Evolutionary conservation across 805 yeast genomes (phyloP).

Genomic region (Cyberlindnera maritima): DNA sequence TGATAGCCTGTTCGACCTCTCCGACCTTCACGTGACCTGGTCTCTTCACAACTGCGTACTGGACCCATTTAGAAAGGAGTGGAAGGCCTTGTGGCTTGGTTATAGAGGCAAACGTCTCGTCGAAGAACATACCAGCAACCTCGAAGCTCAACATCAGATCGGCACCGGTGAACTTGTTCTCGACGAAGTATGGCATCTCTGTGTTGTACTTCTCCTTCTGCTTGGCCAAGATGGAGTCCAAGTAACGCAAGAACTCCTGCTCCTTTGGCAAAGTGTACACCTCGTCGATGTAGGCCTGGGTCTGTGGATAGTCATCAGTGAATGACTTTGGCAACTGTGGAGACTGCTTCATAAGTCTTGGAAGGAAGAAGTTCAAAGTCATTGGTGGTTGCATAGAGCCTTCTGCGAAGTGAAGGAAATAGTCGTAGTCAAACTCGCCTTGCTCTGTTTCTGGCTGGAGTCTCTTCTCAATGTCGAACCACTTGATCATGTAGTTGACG

Average conservation of each 20-base stretch:
- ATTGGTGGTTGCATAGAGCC: slow-evolving; percentile 53
- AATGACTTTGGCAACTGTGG: slow-evolving; percentile 37
- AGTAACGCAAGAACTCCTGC: slow-evolving; percentile 33
- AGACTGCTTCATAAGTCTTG: slow-evolving; percentile 31
- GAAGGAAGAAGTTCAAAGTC: slow-evolving; percentile 27
- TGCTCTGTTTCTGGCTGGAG: slow-evolving; percentile 35
- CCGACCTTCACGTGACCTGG: neutral
- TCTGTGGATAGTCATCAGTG: slow-evolving; percentile 39
- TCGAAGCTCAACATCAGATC: slow-evolving; percentile 36
- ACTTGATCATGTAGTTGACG: slow-evolving; percentile 44
- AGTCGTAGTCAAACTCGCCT: slow-evolving; percentile 43
- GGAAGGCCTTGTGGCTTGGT: neutral
- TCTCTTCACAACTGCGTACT: neutral
- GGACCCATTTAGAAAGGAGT: neutral
- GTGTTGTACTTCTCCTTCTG: neutral
- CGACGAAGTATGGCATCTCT: slow-evolving; percentile 39
- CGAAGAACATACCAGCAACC: neutral
- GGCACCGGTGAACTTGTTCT: slow-evolving; percentile 47
- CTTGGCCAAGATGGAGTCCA: slow-evolving; percentile 32
- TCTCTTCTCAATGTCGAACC: slow-evolving; percentile 43
- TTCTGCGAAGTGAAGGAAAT: slow-evolving; percentile 54
- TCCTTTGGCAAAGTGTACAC: slow-evolving; percentile 41
- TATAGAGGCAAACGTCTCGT: neutral
- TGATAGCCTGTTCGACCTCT: neutral
- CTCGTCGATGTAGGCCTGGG: slow-evolving; percentile 44